Base-by-base conservation (phyloP, 306 rosid species). In the Ormosia semicastrata region DNA sequence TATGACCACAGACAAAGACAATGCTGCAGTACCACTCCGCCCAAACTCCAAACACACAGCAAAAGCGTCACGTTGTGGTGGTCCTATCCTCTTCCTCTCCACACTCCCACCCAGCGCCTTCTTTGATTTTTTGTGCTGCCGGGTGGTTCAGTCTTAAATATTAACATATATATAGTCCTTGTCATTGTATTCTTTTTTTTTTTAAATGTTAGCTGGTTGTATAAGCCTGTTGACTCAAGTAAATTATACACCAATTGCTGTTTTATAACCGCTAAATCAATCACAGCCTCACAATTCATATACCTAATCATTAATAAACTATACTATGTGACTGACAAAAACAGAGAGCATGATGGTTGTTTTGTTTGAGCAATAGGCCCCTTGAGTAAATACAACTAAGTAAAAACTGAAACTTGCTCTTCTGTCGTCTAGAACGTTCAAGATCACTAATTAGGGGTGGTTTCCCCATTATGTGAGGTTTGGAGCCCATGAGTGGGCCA, bases 261-360 rank as follows among this genome's bases (percentile, higher is more conserved):
- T 37, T 39, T 37, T 30, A 34, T 57, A 33, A 74, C 60, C 87
- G 77, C 68, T 11, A 73, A 79, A 58, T 49, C 63, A 59, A 79
- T 74, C 78, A 32, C 81, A 32, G 37, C 73, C 78, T 67, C 84
- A 78, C 24, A 43, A 24, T 24, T 24, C 24, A 24, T 60, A 33
- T 41, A 83, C 75, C 86, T 62, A 77, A 83, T 71, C 64, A 66
- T 72, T 77, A 4, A 58, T 74, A 77, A 37, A 56, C 63, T 40
- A 70, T 1, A 14, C 36, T 32, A 43, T n/a, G 6, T 32, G 41
- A 14, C 32, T 71, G 73, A 69, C 73, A 66, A 59, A 58, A 78
- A 40, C n/a, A 57, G n/a, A 49, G 29, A 66, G 58, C 47, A 15
- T 77, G 29, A 24, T 73, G 52, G 40, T 78, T 41, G 69, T 52